A percentile compares a stretch with the other conserved stretches of the same genome.
These are phyloP conservation scores for Rhodomyrtus tomentosa DNA, from an alignment of 345 rosid genomes.

Conservation along the genomic window DNA sequence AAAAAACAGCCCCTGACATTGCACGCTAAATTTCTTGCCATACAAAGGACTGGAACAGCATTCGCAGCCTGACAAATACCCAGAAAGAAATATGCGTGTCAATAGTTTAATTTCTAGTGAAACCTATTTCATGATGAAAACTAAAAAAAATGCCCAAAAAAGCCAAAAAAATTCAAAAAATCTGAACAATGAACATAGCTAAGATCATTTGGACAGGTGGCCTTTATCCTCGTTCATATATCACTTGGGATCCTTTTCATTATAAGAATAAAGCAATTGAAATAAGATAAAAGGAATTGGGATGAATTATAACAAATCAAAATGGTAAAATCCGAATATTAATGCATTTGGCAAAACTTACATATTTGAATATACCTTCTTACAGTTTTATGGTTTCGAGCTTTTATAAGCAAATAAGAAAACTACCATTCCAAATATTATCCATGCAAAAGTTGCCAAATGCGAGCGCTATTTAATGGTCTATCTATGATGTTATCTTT, in stretches of 20 bases:
- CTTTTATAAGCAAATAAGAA: not conserved
- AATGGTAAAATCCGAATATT: not conserved
- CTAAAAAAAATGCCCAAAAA: not conserved
- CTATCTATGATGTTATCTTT: not conserved
- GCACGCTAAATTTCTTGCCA: conserved; percentile 99
- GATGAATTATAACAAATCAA: not conserved
- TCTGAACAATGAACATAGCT: not conserved
- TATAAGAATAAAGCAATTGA: not conserved
- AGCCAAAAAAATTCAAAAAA: not conserved
- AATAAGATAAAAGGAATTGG: not conserved
- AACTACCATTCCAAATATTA: not conserved
- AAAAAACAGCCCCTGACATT: conserved; percentile 92
- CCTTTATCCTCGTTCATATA: not conserved
- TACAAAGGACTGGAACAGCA: conserved; percentile 80
- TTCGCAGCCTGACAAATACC: conserved; percentile 48
- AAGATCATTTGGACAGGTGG: not conserved
- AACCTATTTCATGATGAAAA: not conserved
- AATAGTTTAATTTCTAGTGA: not conserved
- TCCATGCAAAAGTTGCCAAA: not conserved
- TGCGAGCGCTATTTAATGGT: not conserved
- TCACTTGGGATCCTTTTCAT: not conserved
- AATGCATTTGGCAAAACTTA: not conserved
- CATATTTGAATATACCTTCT: not conserved
- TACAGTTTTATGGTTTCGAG: not conserved
- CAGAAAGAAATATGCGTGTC: not conserved